A percentile compares a stretch with the other conserved stretches of the same genome.
phyloP scores from a whole-genome alignment of 2,329 filamentous ascomycete species.

The Chalaropsis thielavioides region DNA sequence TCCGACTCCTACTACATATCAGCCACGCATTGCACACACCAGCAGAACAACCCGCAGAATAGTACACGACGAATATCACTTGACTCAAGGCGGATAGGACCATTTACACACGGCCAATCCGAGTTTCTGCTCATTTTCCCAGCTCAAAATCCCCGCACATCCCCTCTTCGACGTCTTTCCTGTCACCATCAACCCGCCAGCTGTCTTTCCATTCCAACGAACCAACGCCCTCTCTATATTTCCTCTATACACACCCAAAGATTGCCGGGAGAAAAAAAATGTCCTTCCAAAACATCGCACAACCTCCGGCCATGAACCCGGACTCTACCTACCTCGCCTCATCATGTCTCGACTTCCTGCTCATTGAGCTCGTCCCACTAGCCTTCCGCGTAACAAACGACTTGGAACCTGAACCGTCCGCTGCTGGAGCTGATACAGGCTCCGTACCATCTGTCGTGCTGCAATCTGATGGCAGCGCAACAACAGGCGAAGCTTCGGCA shows the following conservation, averaged over 20 bases:
- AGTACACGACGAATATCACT: too few species aligned
- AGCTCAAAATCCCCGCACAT: background rate
- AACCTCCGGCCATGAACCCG: conserved; percentile 54
- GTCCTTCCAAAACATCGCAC: conserved; percentile 60
- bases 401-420: conserved; percentile 38
- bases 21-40: too few species aligned
- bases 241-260: background rate
- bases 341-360: conserved; percentile 81
- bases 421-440: conserved; percentile 19
- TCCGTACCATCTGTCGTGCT: conserved; percentile 5
- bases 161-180: background rate
- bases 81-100: too few species aligned
- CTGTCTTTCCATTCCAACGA: background rate
- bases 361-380: conserved; percentile 94
- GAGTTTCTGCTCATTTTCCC: too few species aligned
- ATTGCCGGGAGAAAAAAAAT: conserved; percentile 29
- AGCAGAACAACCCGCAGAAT: too few species aligned
- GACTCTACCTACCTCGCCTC: conserved; percentile 62
- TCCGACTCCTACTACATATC: too few species aligned
- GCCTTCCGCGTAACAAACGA: conserved; percentile 74
- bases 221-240: background rate
- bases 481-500: conserved; percentile 15
- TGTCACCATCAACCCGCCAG: background rate
- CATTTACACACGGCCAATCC: too few species aligned
- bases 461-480: conserved; percentile 19